phyloP scores from a whole-genome alignment of 2,329 filamentous ascomycete species.

The Simplicillium sp. region DNA sequence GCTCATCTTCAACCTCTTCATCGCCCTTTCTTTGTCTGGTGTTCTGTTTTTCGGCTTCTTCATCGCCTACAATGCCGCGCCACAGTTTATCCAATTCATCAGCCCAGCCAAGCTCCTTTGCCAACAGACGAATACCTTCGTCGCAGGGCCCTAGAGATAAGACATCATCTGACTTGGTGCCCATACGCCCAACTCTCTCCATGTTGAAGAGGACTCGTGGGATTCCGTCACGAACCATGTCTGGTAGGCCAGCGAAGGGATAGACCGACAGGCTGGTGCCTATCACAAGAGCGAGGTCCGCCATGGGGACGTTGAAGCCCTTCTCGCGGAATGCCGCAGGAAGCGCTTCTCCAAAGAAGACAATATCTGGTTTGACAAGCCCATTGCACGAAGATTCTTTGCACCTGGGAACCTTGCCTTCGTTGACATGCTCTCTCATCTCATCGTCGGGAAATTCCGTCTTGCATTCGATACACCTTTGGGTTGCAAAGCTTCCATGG shows the following conservation, averaged over 20 bases:
- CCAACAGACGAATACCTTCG: constrained; percentile 66
- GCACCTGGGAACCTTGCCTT: constrained; percentile 64
- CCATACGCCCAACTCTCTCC: constrained; percentile 72
- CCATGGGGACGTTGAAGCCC: constrained; percentile 40
- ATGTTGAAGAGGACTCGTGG: constrained; percentile 83
- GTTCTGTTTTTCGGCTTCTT: constrained; percentile 42
- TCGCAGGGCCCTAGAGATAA: constrained; percentile 77
- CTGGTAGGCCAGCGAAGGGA: constrained; percentile 77
- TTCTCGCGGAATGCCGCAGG: constrained; percentile 25
- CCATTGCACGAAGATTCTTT: constrained; percentile 53
- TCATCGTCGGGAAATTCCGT: constrained; percentile 58
- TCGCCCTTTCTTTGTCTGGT: constrained; percentile 17
- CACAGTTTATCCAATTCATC: constrained; percentile 74
- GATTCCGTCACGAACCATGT: constrained; percentile 46
- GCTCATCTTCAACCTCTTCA: constrained; percentile 31
- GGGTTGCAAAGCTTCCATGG: constrained; percentile 87
- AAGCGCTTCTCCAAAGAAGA: constrained; percentile 78
- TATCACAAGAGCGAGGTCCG: constrained; percentile 75
- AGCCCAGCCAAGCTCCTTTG: constrained; percentile 73
- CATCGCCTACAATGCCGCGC: constrained; percentile 55
- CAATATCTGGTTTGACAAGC: constrained; percentile 86
- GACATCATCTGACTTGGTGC: constrained; percentile 74
- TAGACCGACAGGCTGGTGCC: constrained; percentile 83
- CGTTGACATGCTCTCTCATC: constrained; percentile 62
- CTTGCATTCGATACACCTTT: constrained; percentile 86